These are phyloP conservation scores for Chalciporus piperatus DNA, from an alignment of 768 basidiomycete species.

Conservation along the genomic window DNA sequence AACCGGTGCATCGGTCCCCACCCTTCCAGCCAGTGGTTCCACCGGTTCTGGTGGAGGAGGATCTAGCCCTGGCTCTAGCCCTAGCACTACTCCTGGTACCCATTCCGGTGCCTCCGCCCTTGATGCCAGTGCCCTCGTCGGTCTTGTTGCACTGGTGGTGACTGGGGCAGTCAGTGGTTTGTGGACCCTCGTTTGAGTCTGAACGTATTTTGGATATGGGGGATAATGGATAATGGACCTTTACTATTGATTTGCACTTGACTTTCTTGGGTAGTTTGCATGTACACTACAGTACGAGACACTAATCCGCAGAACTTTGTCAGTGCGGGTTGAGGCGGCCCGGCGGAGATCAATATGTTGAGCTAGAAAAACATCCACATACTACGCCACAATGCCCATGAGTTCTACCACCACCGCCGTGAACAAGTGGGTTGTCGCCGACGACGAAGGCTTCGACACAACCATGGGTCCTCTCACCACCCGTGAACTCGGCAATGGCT, in stretches of 20 bases:
- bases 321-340: too few relatives aligned
- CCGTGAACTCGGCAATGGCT: slow-evolving; percentile 44
- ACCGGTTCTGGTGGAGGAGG: slow-evolving; percentile 17
- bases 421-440: slow-evolving; percentile 45
- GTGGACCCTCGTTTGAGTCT: slow-evolving; percentile 38
- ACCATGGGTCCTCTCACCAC: slow-evolving; percentile 45
- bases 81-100: slow-evolving; percentile 20
- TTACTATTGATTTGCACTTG: not conserved
- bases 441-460: slow-evolving; percentile 44
- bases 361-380: not conserved
- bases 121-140: slow-evolving; percentile 35
- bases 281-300: slow-evolving; percentile 1
- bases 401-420: slow-evolving; percentile 1
- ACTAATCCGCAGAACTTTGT: not conserved
- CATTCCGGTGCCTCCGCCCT: slow-evolving; percentile 24
- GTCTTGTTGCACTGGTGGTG: slow-evolving; percentile 35
- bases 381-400: not conserved
- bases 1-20: slow-evolving; percentile 61
- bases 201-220: not conserved
- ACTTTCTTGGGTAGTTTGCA: not conserved
- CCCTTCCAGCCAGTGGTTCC: slow-evolving; percentile 36
- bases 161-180: slow-evolving; percentile 41
- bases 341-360: slow-evolving; percentile 3
- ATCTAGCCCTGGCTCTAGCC: slow-evolving; percentile 25
- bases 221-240: slow-evolving; percentile 1